These are phyloP conservation scores for Neodidymelliopsis sp. DNA, from an alignment of 2,329 filamentous ascomycete genomes.

Conservation along the genomic window DNA sequence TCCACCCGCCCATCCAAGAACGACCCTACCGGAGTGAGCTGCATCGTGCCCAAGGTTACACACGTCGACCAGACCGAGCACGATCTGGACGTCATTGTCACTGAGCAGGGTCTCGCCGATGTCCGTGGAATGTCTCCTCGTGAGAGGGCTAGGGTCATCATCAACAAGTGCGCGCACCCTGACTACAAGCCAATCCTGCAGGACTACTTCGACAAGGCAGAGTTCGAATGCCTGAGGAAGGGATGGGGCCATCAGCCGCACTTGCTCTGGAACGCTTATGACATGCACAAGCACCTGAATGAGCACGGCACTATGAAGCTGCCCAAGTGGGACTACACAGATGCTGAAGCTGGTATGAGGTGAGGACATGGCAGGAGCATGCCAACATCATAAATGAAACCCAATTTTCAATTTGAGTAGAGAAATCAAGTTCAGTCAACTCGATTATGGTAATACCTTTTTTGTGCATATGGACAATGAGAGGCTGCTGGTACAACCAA, in stretches of 20 bases:
- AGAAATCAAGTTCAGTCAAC: too few species aligned
- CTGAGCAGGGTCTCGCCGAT: conserved; percentile 79
- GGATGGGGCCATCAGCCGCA: conserved; percentile 92
- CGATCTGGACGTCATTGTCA: conserved; percentile 89
- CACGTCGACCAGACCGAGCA: conserved; percentile 94
- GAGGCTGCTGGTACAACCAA: too few species aligned
- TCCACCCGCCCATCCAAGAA: conserved; percentile 80
- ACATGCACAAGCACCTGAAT: conserved; percentile 84
- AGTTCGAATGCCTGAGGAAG: conserved; percentile 84
- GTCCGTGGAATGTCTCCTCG: conserved; percentile 81
- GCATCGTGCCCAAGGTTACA: conserved; percentile 93
- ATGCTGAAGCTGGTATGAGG: conserved; percentile 14
- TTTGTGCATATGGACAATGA: too few species aligned
- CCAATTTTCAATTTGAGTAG: too few species aligned
- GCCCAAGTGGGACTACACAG: conserved; percentile 63
- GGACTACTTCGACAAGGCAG: conserved; percentile 85
- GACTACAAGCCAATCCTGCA: conserved; percentile 82
- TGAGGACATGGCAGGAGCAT: not conserved
- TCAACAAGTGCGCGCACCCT: conserved; percentile 85
- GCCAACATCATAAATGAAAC: too few species aligned
- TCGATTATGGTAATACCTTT: too few species aligned
- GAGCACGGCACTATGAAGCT: conserved; percentile 93
- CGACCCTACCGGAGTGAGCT: conserved; percentile 81
- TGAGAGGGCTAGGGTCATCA: conserved; percentile 84
- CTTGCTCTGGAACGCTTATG: conserved; percentile 83